Conservation (phyloP, 768 basidiomycete species). For the Mycena amicta region DNA sequence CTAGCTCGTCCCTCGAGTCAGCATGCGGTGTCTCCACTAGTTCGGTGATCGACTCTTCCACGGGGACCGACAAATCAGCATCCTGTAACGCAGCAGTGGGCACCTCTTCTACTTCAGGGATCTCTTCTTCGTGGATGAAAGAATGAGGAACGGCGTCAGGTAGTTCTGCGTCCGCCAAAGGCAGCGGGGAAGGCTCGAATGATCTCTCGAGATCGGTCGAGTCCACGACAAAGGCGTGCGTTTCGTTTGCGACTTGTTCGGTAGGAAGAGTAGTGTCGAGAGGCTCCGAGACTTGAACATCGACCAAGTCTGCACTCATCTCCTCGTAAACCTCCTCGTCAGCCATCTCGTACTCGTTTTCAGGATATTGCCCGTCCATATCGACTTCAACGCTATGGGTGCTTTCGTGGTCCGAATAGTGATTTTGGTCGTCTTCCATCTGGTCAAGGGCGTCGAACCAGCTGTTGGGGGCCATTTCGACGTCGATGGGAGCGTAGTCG, state of each 20-base stretch:
- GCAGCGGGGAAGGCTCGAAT: constrained; percentile 13
- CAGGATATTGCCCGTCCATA: constrained; percentile 59
- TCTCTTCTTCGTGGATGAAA: neutral
- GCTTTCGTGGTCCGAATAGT: constrained; percentile 28
- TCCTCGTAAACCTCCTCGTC: constrained; percentile 39
- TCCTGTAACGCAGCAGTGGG: constrained; percentile 3
- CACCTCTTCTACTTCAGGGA: neutral
- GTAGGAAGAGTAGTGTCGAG: constrained; percentile 17
- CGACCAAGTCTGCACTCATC: constrained; percentile 38
- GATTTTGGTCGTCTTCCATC: constrained; percentile 55
- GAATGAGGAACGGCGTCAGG: constrained; percentile 30
- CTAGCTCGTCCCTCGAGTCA: constrained; percentile 26
- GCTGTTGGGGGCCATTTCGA: constrained; percentile 62
- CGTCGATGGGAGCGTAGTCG: constrained; percentile 52
- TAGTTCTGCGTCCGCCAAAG: constrained; percentile 41
- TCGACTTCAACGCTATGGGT: constrained; percentile 61
- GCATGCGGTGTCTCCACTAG: neutral
- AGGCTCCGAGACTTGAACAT: constrained; percentile 48
- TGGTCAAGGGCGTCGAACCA: constrained; percentile 52
- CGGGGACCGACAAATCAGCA: neutral
- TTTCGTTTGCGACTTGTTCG: constrained; percentile 8
- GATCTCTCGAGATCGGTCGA: neutral
- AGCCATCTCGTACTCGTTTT: constrained; percentile 59
- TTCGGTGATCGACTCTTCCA: neutral
- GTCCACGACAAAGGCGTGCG: constrained; percentile 8